These are phyloP conservation scores for Xylaria sp. DNA, from an alignment of 495 filamentous ascomycete species.

Conservation along the genomic window DNA sequence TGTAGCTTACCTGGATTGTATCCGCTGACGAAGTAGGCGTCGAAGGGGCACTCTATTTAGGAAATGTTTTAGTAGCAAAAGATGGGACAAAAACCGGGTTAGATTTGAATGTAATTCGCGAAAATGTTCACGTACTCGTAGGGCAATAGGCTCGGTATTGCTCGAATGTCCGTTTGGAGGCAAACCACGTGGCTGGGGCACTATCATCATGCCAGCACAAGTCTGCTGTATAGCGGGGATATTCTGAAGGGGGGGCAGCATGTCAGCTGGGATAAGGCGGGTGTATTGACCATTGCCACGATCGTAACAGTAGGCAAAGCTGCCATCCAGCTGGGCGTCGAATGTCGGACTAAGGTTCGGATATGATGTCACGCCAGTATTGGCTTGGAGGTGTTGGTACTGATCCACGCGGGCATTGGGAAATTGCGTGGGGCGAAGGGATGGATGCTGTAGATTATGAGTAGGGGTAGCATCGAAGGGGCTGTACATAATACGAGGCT, in stretches of 20 bases:
- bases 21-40: conserved; percentile 37
- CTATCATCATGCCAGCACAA: conserved; percentile 46
- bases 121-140: conserved; percentile 35
- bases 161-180: conserved; percentile 45
- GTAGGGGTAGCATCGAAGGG: conserved; percentile 26
- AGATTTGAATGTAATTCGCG: conserved; percentile 6
- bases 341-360: conserved; percentile 3
- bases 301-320: conserved; percentile 59
- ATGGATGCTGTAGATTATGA: conserved; percentile 15
- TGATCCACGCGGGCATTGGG: conserved; percentile 29
- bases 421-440: conserved; percentile 14
- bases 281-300: conserved; percentile 65
- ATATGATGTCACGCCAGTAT: conserved; percentile 20
- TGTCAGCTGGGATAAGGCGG: conserved; percentile 69
- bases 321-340: conserved; percentile 31
- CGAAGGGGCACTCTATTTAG: conserved; percentile 25
- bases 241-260: conserved; percentile 57
- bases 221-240: conserved; percentile 43
- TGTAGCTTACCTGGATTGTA: conserved; percentile 46
- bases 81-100: conserved; percentile 7
- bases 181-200: conserved; percentile 48
- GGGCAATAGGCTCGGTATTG: conserved; percentile 38
- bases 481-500: conserved; percentile 23
- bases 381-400: conserved; percentile 16
- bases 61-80: conserved; percentile 4